A percentile compares a stretch with the other conserved stretches of the same genome.
These are phyloP conservation scores for Ogataea paraovalis DNA, from an alignment of 805 yeast species.

Conservation along the genomic window DNA sequence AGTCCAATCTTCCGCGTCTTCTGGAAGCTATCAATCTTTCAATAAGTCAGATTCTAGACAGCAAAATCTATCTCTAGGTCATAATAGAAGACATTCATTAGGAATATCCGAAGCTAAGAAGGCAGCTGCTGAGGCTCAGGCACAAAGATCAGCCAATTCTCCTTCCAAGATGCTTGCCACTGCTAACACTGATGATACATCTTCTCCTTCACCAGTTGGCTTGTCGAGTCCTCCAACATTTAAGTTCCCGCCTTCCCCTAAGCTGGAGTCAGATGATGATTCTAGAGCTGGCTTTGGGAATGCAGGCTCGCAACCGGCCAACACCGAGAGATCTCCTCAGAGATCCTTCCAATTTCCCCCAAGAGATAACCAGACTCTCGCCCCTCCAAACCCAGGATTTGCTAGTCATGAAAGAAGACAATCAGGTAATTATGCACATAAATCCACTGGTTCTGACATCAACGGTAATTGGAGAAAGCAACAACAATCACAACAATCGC, in stretches of 20 bases:
- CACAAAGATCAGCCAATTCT: slow-evolving; percentile 49
- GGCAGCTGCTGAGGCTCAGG: slow-evolving; percentile 92
- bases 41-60: slow-evolving; percentile 21
- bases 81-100: slow-evolving; percentile 84
- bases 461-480: slow-evolving; percentile 66
- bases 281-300: slow-evolving; percentile 14
- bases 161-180: slow-evolving; percentile 28
- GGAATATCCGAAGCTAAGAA: slow-evolving; percentile 90
- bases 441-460: slow-evolving; percentile 41
- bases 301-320: slow-evolving; percentile 31
- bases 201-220: slow-evolving; percentile 8
- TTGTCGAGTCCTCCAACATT: slow-evolving; percentile 35
- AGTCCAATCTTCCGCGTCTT: slow-evolving; percentile 37
- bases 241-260: slow-evolving; percentile 50
- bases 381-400: slow-evolving; percentile 54
- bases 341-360: slow-evolving; percentile 66
- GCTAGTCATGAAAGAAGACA: slow-evolving; percentile 40
- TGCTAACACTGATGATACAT: slow-evolving; percentile 8
- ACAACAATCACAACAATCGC: slow-evolving; percentile 33
- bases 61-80: slow-evolving; percentile 51
- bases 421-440: slow-evolving; percentile 37
- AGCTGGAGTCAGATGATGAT: slow-evolving; percentile 10
- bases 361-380: slow-evolving; percentile 30
- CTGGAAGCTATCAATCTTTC: slow-evolving; percentile 19
- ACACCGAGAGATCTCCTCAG: slow-evolving; percentile 39